Percentiles rank a stretch among this genome's conserved stretches.
phyloP scores from a whole-genome alignment of 495 filamentous ascomycete genomes.

The Aspergillus nidulans region DNA sequence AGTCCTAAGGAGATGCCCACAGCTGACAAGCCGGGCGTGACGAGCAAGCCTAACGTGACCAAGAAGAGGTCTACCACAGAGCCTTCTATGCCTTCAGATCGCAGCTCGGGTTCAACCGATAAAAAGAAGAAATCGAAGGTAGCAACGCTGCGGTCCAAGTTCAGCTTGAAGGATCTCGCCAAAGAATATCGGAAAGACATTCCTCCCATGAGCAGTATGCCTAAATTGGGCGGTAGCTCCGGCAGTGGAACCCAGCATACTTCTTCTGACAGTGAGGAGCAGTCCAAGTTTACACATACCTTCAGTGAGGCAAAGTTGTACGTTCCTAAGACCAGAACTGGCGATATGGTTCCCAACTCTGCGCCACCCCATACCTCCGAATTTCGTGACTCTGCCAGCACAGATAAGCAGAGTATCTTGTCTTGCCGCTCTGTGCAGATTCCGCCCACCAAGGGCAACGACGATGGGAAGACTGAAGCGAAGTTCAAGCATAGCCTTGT shows the following conservation, averaged over 20 bases:
- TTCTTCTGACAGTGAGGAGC: neutral
- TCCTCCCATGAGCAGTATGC: conserved; percentile 16
- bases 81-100: conserved; percentile 4
- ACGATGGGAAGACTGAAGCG: neutral
- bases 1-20: neutral
- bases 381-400: conserved; percentile 1
- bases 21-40: neutral
- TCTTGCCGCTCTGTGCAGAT: neutral
- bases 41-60: conserved; percentile 2
- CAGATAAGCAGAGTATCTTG: neutral
- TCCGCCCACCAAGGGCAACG: neutral
- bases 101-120: conserved; percentile 16
- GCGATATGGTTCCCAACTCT: conserved; percentile 11
- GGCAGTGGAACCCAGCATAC: neutral
- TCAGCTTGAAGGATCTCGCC: conserved; percentile 32
- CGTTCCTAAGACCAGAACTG: conserved; percentile 10
- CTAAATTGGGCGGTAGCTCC: neutral
- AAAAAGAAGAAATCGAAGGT: conserved; percentile 30
- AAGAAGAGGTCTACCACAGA: conserved; percentile 22
- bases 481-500: conserved; percentile 6
- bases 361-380: conserved; percentile 12
- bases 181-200: conserved; percentile 24
- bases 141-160: conserved; percentile 26
- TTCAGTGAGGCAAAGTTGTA: conserved; percentile 16
- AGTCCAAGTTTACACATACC: neutral